These are phyloP conservation scores for Phanerodontia chrysosporium DNA, from an alignment of 768 basidiomycete genomes.

Conservation along the genomic window DNA sequence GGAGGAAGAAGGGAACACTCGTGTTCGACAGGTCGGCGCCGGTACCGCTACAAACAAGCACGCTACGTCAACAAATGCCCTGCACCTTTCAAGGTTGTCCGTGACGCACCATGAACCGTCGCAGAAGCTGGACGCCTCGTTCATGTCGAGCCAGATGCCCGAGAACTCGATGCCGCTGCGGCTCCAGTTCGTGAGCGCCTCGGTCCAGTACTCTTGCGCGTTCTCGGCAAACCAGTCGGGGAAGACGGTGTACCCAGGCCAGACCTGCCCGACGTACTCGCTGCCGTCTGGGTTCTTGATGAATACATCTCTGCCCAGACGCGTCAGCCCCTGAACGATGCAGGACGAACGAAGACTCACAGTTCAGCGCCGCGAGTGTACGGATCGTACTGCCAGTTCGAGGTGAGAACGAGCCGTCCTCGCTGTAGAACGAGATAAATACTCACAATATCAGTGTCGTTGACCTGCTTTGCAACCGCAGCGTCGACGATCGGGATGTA, in stretches of 20 bases:
- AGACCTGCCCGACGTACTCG: conserved; percentile 70
- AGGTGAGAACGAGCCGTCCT: not conserved
- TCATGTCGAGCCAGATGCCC: conserved; percentile 71
- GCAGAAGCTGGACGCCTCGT: conserved; percentile 62
- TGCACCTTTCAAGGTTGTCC: no score
- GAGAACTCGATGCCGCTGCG: conserved; percentile 48
- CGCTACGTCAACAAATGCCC: no score
- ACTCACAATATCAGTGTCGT: conserved; percentile 56
- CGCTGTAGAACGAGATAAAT: not conserved
- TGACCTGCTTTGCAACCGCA: conserved; percentile 52
- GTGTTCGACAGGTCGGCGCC: conserved; percentile 54
- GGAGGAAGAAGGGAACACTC: conserved; percentile 49
- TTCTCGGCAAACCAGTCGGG: conserved; percentile 59
- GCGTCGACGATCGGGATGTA: conserved; percentile 72
- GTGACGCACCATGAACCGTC: conserved; percentile 47
- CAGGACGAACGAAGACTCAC: conserved; percentile 30
- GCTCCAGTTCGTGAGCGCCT: conserved; percentile 54
- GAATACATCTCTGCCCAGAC: conserved; percentile 47
- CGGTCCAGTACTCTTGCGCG: conserved; percentile 56
- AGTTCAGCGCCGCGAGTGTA: conserved; percentile 58
- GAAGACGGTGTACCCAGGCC: conserved; percentile 72
- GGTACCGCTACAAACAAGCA: conserved; percentile 40
- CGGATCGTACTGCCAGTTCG: conserved; percentile 50
- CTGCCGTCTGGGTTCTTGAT: conserved; percentile 74
- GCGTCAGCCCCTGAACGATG: not conserved